A percentile compares a stretch with the other conserved stretches of the same genome.
These are phyloP conservation scores for Podospora pseudocomata DNA, from an alignment of 495 filamentous ascomycete species.

Conservation along the genomic window DNA sequence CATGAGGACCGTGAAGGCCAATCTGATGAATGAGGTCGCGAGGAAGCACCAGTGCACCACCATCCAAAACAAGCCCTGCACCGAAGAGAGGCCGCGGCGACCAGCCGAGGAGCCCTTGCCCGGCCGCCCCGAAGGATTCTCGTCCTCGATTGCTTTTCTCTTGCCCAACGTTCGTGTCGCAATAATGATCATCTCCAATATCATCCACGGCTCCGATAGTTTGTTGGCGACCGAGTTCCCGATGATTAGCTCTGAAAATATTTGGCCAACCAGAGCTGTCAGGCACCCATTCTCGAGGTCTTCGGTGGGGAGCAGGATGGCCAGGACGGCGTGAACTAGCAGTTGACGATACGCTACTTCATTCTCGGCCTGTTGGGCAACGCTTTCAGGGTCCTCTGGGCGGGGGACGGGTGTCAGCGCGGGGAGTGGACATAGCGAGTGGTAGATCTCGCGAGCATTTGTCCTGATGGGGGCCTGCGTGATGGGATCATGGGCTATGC, in stretches of 20 bases:
- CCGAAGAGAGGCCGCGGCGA: constrained; percentile 27
- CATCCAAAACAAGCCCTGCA: constrained; percentile 59
- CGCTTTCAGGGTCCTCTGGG: constrained; percentile 44
- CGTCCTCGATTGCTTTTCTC: constrained; percentile 15
- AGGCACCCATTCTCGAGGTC: constrained; percentile 85
- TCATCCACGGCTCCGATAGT: constrained; percentile 76
- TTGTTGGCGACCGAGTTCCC: constrained; percentile 72
- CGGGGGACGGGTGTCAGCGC: constrained; percentile 72
- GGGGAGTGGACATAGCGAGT: constrained; percentile 76
- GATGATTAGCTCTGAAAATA: constrained; percentile 81
- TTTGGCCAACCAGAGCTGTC: constrained; percentile 73
- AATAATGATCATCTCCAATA: constrained; percentile 76
- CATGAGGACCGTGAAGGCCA: constrained; percentile 49
- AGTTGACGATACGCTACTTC: constrained; percentile 78
- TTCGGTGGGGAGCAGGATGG: constrained; percentile 83
- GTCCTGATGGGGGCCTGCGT: constrained; percentile 55
- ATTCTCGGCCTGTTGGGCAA: constrained; percentile 63
- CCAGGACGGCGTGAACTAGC: constrained; percentile 71
- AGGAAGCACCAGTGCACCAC: constrained; percentile 67
- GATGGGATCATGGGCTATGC: constrained; percentile 47
- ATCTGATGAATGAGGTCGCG: constrained; percentile 59
- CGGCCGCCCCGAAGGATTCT: constrained; percentile 10
- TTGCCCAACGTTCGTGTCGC: constrained; percentile 28
- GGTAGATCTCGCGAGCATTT: constrained; percentile 68
- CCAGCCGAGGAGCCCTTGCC: constrained; percentile 13